A percentile compares a stretch with the other conserved stretches of the same genome.
Conservation (phyloP, 169 alveolate genomes). For the Plasmodium vivax region DNA sequence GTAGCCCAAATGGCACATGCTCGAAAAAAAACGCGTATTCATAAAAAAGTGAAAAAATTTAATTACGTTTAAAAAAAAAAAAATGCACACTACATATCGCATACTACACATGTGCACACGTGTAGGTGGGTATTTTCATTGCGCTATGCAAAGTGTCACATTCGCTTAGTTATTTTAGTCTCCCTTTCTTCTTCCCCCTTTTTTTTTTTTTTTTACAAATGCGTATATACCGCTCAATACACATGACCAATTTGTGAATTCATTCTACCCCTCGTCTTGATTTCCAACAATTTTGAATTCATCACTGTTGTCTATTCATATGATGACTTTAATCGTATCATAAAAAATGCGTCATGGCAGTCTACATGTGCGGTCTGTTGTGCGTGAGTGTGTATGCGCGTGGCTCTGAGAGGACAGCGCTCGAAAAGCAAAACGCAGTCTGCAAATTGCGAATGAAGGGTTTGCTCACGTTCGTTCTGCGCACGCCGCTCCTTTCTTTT, state of each 20-base stretch:
- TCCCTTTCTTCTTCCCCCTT: background rate
- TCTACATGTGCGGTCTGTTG: background rate
- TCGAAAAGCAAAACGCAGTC: background rate
- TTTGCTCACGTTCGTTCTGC: background rate
- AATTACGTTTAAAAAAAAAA: background rate
- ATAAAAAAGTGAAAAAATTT: background rate
- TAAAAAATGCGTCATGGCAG: background rate
- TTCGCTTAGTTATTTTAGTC: background rate
- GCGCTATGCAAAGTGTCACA: background rate
- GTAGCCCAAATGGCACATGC: background rate
- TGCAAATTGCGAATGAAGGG: background rate
- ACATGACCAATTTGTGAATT: conserved; percentile 7
- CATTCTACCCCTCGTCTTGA: background rate
- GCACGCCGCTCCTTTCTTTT: background rate
- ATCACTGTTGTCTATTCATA: conserved; percentile 14
- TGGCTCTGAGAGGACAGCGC: background rate
- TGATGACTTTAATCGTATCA: background rate
- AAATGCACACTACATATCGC: background rate
- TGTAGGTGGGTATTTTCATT: background rate
- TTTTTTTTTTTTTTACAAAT: conserved; percentile 6
- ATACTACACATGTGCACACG: background rate
- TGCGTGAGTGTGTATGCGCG: background rate
- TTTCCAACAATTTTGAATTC: background rate
- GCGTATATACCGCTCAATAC: background rate
- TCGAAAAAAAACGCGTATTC: background rate